Conservation (phyloP, 345 rosid genomes). For the Tarenaya hassleriana region DNA sequence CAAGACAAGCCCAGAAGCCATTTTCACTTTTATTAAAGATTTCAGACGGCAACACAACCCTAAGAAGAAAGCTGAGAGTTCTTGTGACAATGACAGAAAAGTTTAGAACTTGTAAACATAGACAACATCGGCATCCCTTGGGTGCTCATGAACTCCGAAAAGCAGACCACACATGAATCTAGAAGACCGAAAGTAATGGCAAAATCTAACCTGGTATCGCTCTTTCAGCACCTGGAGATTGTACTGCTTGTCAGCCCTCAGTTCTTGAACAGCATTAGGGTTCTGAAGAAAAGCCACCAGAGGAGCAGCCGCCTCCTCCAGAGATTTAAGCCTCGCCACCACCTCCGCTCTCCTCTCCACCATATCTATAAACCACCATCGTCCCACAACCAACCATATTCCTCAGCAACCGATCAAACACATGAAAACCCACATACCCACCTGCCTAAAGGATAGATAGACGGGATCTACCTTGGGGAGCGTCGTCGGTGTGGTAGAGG, state of each 20-base stretch:
- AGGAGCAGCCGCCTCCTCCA: conserved; percentile 91
- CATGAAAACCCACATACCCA: neutral
- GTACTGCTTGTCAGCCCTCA: conserved; percentile 67
- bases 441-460: conserved; percentile 2
- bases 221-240: conserved; percentile 95
- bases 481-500: conserved; percentile 88
- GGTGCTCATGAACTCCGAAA: too few species aligned
- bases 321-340: conserved; percentile 69
- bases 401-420: conserved; percentile 5
- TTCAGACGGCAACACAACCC: too few species aligned
- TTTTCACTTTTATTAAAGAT: too few species aligned
- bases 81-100: too few species aligned
- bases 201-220: conserved; percentile 68
- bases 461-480: conserved; percentile 42
- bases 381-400: neutral
- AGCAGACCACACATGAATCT: neutral
- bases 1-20: too few species aligned
- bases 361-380: conserved; percentile 48
- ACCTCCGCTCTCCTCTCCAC: conserved; percentile 86
- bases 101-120: too few species aligned
- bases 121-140: too few species aligned
- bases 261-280: conserved; percentile 72
- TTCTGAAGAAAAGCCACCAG: conserved; percentile 68
- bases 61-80: too few species aligned
- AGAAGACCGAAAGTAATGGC: neutral